Conservation (phyloP, 371 early-diverging fungal species). For the Lichtheimia ramosa region DNA sequence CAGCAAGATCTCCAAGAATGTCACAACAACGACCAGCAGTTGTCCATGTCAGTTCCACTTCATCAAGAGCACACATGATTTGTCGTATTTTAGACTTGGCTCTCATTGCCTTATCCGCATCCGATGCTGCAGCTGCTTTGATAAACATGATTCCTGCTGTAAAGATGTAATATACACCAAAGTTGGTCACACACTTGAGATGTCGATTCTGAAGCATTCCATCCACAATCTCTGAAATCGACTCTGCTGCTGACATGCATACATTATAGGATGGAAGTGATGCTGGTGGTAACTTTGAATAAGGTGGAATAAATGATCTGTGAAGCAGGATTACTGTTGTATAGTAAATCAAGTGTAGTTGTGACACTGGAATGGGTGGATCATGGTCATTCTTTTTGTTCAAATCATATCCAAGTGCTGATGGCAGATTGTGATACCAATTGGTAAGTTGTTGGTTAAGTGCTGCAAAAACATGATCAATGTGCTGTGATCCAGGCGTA, state of each 20-base stretch:
- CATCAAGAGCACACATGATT: slow-evolving; percentile 37
- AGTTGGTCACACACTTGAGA: slow-evolving; percentile 36
- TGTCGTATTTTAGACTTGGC: slow-evolving; percentile 31
- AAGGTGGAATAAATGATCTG: slow-evolving; percentile 38
- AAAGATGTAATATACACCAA: slow-evolving; percentile 39
- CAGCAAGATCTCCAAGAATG: slow-evolving; percentile 46
- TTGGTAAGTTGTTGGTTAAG: slow-evolving; percentile 38
- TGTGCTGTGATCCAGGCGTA: slow-evolving; percentile 12
- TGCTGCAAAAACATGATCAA: slow-evolving; percentile 30
- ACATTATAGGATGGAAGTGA: slow-evolving; percentile 32
- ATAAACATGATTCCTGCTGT: slow-evolving; percentile 43
- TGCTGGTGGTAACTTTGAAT: not conserved
- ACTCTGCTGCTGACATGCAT: slow-evolving; percentile 50
- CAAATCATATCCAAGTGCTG: slow-evolving; percentile 28
- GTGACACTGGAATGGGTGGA: slow-evolving; percentile 30
- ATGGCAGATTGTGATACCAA: slow-evolving; percentile 49
- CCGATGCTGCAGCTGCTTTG: slow-evolving; percentile 25
- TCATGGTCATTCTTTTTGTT: not conserved
- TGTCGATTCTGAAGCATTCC: slow-evolving; percentile 29
- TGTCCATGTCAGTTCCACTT: slow-evolving; percentile 37
- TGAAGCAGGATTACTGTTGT: slow-evolving; percentile 43
- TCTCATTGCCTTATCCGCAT: slow-evolving; percentile 20
- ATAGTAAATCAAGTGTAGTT: slow-evolving; percentile 47
- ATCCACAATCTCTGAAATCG: slow-evolving; percentile 44
- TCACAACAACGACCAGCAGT: slow-evolving; percentile 37